Evolutionary conservation across 2,329 filamentous ascomycete species (phyloP).

Genomic region (Alternaria arbusti): DNA sequence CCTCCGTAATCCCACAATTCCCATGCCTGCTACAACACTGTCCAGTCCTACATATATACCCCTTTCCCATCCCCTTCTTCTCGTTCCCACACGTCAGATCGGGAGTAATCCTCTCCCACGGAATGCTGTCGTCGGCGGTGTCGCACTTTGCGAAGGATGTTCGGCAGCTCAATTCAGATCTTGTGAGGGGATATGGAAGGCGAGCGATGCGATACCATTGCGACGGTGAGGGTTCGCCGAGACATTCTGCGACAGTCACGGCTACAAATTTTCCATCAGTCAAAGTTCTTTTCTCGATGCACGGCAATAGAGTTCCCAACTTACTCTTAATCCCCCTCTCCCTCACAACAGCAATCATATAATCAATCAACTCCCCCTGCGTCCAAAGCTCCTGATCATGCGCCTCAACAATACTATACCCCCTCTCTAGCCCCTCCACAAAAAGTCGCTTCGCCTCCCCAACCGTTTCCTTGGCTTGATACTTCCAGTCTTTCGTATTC

Average conservation of each 20-base stretch:
- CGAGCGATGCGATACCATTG: slow-evolving; percentile 7
- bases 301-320: background rate
- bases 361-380: slow-evolving; percentile 12
- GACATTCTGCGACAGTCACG: slow-evolving; percentile 6
- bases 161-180: rapidly evolving
- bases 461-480: slow-evolving; percentile 52
- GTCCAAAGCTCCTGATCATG: slow-evolving; percentile 15
- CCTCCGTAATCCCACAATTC: background rate
- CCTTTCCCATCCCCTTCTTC: background rate
- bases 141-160: background rate
- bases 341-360: slow-evolving; percentile 8
- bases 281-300: too few relatives aligned
- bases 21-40: slow-evolving; percentile 1
- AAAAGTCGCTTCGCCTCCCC: slow-evolving; percentile 60
- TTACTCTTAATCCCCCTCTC: slow-evolving; percentile 8
- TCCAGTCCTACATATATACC: background rate
- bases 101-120: background rate
- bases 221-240: background rate
- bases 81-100: background rate
- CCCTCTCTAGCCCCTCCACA: slow-evolving; percentile 14
- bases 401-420: slow-evolving; percentile 10
- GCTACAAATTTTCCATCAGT: too few relatives aligned
- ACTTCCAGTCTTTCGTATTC: slow-evolving; percentile 65
- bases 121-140: background rate
- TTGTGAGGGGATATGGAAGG: background rate